Base-by-base conservation (phyloP, 2,329 filamentous ascomycete species). In the Dendrostoma leiphaemia region DNA sequence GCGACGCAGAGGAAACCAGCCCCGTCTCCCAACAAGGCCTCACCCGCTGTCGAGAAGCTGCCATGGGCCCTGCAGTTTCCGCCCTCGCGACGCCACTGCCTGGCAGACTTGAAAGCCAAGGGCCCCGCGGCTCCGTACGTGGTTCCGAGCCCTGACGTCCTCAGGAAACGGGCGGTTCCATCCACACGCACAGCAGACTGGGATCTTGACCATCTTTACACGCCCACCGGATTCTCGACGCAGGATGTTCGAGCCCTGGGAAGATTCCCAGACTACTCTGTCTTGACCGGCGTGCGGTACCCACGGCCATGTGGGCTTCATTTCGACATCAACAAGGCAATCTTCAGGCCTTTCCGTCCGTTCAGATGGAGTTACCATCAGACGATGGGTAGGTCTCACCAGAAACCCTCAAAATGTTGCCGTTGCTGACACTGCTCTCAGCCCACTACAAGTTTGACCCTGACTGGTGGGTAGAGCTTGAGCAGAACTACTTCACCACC, bases 381-480 rank as follows among this genome's bases (percentile, higher is more conserved):
- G 66, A 95, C 90, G 0, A 95, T 96, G 91, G 89, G 90, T 93
- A 80, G 62, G 86, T 77, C 54, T 53, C 4, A 32, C 6, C 31
- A 15, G 9, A 32, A 9, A 15, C 10, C 15, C n/a, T n/a, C n/a
- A n/a, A n/a, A n/a, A n/a, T n/a, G n/a, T n/a, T n/a, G n/a, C n/a
- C n/a, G n/a, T 29, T 24, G 17, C 5, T 41, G 24, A 47, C 43
- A 17, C 12, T 13, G 35, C 13, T 12, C 24, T 3, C 56, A 94
- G 89, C 90, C 2, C 74, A 93, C 8, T 85, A 81, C 40, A 95
- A 90, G 62, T 73, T 94, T 68, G 89, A 96, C 58, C 74, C 84
- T 0, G 86, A 95, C 65, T 96, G 87, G 82, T 96, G 91, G 91
- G 75, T 96, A n/a, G 91, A 96, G 70, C 78, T 96, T 2, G 90